phyloP scores from a whole-genome alignment of 371 early-diverging fungal genomes.

The Rhizopus delemar region DNA sequence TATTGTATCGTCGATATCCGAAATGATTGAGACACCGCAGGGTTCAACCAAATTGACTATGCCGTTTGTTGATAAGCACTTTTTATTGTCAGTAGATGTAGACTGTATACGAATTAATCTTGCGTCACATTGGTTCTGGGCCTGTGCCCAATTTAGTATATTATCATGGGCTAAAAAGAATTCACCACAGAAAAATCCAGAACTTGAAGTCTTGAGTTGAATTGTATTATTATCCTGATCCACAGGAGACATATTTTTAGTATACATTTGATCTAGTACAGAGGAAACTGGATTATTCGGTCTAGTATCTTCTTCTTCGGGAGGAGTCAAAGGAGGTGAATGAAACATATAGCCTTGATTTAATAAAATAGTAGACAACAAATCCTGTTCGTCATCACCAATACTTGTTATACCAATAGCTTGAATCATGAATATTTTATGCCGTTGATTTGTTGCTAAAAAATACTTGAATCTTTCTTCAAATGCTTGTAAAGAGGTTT shows the following conservation, averaged over 20 bases:
- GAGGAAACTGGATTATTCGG: conserved; percentile 20
- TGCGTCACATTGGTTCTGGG: conserved; percentile 24
- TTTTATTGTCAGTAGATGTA: conserved; percentile 7
- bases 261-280: conserved; percentile 5
- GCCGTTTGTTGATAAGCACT: conserved; percentile 34
- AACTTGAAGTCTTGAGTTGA: conserved; percentile 12
- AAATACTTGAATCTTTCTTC: conserved; percentile 49
- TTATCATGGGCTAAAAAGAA: conserved; percentile 25
- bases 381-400: background rate
- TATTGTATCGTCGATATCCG: conserved; percentile 90
- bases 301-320: conserved; percentile 2
- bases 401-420: conserved; percentile 24
- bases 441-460: conserved; percentile 40
- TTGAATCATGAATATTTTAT: conserved; percentile 37
- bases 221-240: background rate
- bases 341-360: background rate
- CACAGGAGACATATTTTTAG: background rate
- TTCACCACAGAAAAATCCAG: conserved; percentile 37
- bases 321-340: background rate
- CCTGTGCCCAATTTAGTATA: conserved; percentile 35
- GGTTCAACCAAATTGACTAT: conserved; percentile 58
- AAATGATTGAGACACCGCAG: conserved; percentile 74
- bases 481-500: conserved; percentile 31
- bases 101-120: conserved; percentile 33
- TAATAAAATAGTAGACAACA: background rate